These are phyloP conservation scores for Erodium moschatum DNA, from an alignment of 441 rosid species.

Conservation along the genomic window DNA sequence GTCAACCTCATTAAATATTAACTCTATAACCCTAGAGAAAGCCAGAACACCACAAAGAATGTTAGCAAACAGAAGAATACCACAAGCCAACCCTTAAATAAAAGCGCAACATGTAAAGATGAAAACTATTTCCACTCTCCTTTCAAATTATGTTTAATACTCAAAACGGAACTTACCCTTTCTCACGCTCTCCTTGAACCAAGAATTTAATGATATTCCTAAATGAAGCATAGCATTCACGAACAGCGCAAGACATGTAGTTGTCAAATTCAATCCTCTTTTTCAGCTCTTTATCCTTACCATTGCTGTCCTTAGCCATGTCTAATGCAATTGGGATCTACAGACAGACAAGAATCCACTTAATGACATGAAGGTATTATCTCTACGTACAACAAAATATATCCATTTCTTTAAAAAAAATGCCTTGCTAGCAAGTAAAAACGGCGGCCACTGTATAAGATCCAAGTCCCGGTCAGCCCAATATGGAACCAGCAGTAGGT, in stretches of 20 bases:
- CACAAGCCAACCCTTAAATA: too few species aligned
- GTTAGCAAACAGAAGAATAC: constrained; percentile 3
- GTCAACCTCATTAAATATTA: constrained; percentile 60
- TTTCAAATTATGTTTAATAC: neutral
- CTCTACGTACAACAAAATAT: neutral
- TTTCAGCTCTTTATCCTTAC: constrained; percentile 80
- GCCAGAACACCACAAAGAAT: constrained; percentile 10
- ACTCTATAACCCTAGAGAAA: constrained; percentile 59
- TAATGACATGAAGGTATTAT: constrained; percentile 14
- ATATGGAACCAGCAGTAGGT: constrained; percentile 95
- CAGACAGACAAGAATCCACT: constrained; percentile 17
- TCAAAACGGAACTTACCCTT: constrained; percentile 39
- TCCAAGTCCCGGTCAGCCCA: constrained; percentile 96
- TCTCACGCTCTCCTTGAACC: constrained; percentile 73
- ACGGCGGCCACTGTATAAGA: constrained; percentile 97
- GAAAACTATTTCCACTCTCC: too few species aligned
- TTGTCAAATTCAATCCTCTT: constrained; percentile 66
- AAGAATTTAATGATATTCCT: constrained; percentile 57
- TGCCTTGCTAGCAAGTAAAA: constrained; percentile 98
- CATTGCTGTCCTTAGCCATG: constrained; percentile 48
- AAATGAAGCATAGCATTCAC: constrained; percentile 95
- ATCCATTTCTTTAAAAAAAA: constrained; percentile 11
- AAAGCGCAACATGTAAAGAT: too few species aligned
- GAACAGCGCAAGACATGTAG: constrained; percentile 89
- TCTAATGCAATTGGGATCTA: constrained; percentile 82